Base-by-base conservation (phyloP, 805 yeast species). In the Millerozyma acaciae region DNA sequence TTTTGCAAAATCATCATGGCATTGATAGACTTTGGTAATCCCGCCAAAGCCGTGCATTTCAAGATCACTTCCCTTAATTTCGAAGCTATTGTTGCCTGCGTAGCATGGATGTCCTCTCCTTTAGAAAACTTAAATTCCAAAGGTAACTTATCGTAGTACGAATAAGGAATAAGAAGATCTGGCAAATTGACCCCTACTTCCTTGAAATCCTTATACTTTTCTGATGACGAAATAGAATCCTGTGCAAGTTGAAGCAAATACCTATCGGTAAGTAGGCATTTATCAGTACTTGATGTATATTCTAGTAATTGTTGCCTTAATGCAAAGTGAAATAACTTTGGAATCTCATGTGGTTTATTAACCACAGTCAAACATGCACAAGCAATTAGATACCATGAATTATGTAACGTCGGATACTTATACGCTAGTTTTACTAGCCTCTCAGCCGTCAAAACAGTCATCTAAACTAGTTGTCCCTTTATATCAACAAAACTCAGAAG, bases 21-120 rank as follows among this genome's bases (percentile, higher is more conserved):
- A 54, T 88, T 89, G 54, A 89, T 89, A 2, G 88, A 75, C 45
- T 80, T 80, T 1, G 97, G 97, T 9, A 88, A 65, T 0, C 97
- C 97, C 10, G 79, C 76, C 28, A 89, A 60, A 0, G 95, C 95
- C 0, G 83, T 72, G 3, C 86, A 69, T 50, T 88, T 89, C 48
- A 89, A 60, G 3, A 89, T 60, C 6, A 88, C 79, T 48, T 89
- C 97, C 39, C 95, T 66, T 33, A 83, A 63, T 44, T 81, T 75
- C 25, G 66, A 64, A 0, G 89, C 68, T 14, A 65, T 40, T 19
- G 40, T 39, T 8, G 42, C 38, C 39, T 66, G 71, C 12, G 55
- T 53, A 7, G 58, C 57, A 32, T 49, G 57, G 28, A 65, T 62
- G 29, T 66, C 70, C 21, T 57, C 56, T 10, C 56, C 36, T 20